These are phyloP conservation scores for Endoconidiophora polonica DNA, from an alignment of 2,329 filamentous ascomycete species.

Conservation along the genomic window DNA sequence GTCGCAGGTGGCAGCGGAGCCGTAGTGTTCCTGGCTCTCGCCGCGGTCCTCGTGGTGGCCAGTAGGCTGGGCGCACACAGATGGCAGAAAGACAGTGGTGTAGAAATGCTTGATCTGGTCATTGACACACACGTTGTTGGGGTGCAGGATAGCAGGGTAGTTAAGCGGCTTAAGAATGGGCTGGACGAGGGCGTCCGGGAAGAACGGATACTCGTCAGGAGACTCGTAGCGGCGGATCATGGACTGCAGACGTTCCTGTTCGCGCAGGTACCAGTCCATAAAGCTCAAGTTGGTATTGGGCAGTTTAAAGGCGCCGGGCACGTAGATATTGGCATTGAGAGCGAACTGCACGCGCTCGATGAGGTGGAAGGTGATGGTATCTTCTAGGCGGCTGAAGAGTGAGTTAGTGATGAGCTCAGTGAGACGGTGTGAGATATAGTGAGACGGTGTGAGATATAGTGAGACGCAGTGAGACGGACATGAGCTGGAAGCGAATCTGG, in stretches of 20 bases:
- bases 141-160: constrained; percentile 77
- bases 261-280: constrained; percentile 82
- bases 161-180: constrained; percentile 76
- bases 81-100: constrained; percentile 64
- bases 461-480: constrained; percentile 39
- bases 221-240: constrained; percentile 88
- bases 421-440: background rate
- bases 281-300: constrained; percentile 61
- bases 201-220: constrained; percentile 96
- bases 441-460: background rate
- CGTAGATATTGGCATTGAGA: constrained; percentile 76
- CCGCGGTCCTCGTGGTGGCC: constrained; percentile 65
- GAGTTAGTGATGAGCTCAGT: constrained; percentile 1
- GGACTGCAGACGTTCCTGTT: constrained; percentile 84
- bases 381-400: constrained; percentile 70
- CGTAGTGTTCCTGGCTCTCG: constrained; percentile 86
- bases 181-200: constrained; percentile 59
- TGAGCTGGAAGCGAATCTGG: constrained; percentile 85
- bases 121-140: constrained; percentile 85
- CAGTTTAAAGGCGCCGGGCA: constrained; percentile 60
- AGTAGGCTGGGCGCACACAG: constrained; percentile 48
- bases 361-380: constrained; percentile 92
- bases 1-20: constrained; percentile 78
- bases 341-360: constrained; percentile 98
- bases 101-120: constrained; percentile 73